These are phyloP conservation scores for Amanita subjunquillea DNA, from an alignment of 768 basidiomycete genomes.

Conservation along the genomic window DNA sequence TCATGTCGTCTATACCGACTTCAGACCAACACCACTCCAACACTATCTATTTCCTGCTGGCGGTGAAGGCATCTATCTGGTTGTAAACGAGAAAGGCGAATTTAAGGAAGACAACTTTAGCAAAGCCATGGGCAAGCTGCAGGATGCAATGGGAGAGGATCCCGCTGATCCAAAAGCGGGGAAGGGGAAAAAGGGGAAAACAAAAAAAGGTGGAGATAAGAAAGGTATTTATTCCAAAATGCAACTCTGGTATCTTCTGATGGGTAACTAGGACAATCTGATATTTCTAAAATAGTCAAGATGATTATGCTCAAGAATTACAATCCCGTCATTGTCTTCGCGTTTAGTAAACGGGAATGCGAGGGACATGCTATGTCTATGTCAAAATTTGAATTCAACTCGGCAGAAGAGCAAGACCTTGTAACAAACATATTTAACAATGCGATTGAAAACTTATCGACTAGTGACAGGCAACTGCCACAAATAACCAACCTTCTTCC, in stretches of 20 bases:
- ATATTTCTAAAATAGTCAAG: constrained; percentile 95
- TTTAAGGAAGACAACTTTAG: constrained; percentile 97
- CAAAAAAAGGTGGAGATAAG: constrained; percentile 82
- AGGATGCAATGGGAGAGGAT: constrained; percentile 79
- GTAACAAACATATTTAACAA: constrained; percentile 88
- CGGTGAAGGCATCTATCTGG: constrained; percentile 93
- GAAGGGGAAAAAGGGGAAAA: constrained; percentile 85
- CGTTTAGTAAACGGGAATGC: constrained; percentile 97
- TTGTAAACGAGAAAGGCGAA: constrained; percentile 97
- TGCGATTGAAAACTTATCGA: constrained; percentile 81
- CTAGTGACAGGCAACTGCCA: constrained; percentile 81
- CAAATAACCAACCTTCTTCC: constrained; percentile 92
- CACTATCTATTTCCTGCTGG: constrained; percentile 97
- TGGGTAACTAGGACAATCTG: constrained; percentile 58
- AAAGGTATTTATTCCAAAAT: constrained; percentile 47
- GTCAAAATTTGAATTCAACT: constrained; percentile 95
- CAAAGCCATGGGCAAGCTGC: constrained; percentile 93
- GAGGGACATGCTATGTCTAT: constrained; percentile 85
- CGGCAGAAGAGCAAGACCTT: constrained; percentile 82
- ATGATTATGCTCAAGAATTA: constrained; percentile 98
- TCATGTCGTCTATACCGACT: constrained; percentile 98
- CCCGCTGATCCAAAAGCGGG: constrained; percentile 81
- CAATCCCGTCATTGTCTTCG: constrained; percentile 97
- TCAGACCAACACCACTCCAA: constrained; percentile 94
- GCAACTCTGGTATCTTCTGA: neutral